Evolutionary conservation across 1,284 basidiomycete species (phyloP).

Genomic region (Earliella scabrosa): DNA sequence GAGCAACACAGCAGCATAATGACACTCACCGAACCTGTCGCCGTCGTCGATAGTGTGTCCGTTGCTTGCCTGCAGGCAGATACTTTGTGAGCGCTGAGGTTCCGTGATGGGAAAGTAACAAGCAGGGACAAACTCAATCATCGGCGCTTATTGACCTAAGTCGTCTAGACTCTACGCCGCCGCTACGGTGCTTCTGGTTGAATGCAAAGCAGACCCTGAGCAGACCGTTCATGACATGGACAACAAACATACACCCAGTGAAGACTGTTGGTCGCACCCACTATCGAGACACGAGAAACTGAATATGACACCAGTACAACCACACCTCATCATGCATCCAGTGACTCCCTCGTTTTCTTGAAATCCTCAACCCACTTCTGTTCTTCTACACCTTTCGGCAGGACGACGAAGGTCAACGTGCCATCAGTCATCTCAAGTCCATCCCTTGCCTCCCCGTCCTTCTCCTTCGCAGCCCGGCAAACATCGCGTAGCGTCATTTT

Average conservation of each 20-base stretch:
- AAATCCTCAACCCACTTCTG: slow-evolving; percentile 89
- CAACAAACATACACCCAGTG: too few relatives aligned
- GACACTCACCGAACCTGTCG: slow-evolving; percentile 51
- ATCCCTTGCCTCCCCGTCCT: slow-evolving; percentile 67
- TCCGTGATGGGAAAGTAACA: slow-evolving; percentile 14
- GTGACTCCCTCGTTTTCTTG: slow-evolving; percentile 58
- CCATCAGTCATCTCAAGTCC: slow-evolving; percentile 89
- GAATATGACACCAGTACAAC: not conserved
- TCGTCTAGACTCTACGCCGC: too few relatives aligned
- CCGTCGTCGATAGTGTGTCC: slow-evolving; percentile 37
- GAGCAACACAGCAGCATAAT: slow-evolving; percentile 27
- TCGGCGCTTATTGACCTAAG: too few relatives aligned
- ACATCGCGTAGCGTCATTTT: slow-evolving; percentile 86
- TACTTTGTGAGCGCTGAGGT: slow-evolving; percentile 19
- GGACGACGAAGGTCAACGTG: slow-evolving; percentile 82
- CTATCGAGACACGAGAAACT: too few relatives aligned
- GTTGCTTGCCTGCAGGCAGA: slow-evolving; percentile 21
- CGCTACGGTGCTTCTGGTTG: too few relatives aligned
- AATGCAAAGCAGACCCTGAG: too few relatives aligned
- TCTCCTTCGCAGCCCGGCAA: slow-evolving; percentile 62
- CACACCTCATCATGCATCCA: not conserved
- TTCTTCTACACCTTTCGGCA: slow-evolving; percentile 85
- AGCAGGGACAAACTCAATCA: slow-evolving; percentile 14
- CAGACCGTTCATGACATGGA: too few relatives aligned
- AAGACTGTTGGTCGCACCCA: too few relatives aligned